Conservation (phyloP, 192 early-diverging fungal species). For the Coemansia sp. region DNA sequence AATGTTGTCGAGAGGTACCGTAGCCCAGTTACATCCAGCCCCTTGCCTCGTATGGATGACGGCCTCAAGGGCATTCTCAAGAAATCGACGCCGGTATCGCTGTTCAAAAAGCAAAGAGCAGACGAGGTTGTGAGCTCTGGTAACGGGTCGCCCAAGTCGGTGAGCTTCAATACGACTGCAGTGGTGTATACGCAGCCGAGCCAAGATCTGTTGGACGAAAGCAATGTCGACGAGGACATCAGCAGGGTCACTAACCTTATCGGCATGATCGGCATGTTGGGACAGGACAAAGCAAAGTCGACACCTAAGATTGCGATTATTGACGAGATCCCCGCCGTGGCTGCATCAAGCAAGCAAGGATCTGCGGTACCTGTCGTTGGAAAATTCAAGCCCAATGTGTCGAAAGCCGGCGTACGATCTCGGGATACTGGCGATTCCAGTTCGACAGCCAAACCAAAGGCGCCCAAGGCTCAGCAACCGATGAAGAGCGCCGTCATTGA, state of each 20-base stretch:
- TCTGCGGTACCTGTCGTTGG: neutral
- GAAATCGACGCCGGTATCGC: neutral
- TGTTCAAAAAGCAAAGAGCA: conserved; percentile 2
- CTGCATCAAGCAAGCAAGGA: neutral
- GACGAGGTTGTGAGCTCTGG: neutral
- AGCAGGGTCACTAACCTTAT: conserved; percentile 15
- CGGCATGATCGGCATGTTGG: conserved; percentile 5
- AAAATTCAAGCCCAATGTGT: conserved; percentile 34
- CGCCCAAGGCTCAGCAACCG: conserved; percentile 15
- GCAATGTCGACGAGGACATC: conserved; percentile 24
- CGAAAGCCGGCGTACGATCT: conserved; percentile 11
- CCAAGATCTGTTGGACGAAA: conserved; percentile 26
- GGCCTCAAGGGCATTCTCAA: conserved; percentile 37
- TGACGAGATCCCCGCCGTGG: neutral
- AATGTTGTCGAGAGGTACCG: conserved; percentile 17
- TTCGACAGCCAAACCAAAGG: neutral
- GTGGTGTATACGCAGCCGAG: conserved; percentile 11
- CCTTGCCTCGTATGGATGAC: neutral
- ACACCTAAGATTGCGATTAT: conserved; percentile 5
- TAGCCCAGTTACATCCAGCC: neutral
- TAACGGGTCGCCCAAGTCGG: conserved; percentile 16
- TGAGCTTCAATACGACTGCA: conserved; percentile 25
- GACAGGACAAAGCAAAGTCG: conserved; percentile 2
- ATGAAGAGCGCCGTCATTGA: conserved; percentile 40
- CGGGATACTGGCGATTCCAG: neutral